Base-by-base conservation (phyloP, 169 alveolate species). In the Plasmodium vinckei region DNA sequence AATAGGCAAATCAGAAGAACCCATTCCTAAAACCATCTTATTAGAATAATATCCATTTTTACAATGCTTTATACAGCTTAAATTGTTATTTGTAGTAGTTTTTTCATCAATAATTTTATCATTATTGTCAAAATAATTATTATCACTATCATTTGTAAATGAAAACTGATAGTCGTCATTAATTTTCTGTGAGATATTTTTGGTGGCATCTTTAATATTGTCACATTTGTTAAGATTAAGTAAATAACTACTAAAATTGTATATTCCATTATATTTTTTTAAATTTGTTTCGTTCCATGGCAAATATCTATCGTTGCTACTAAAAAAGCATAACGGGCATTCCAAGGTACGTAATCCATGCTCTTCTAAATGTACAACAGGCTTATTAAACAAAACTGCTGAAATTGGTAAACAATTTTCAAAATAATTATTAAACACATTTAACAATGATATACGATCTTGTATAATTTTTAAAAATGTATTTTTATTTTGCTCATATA, bases 1-100 rank as follows among this genome's bases (percentile, higher is more conserved):
- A 21, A 87, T 70, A 19, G 95, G 95, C 19, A 87, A 54, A 42
- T 90, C 95, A 27, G 93, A 87, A 6, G 95, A 93, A 23, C 94
- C 94, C 72, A 88, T 77, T 47, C 90, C 93, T 51, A 93, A 57
- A 57, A 91, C 94, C 94, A 89, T 87, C 59, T 89, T 89, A 54
- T 61, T 77, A 49, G 88, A 84, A 13, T 54, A 25, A 33, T 87
- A 71, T 9, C 25, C 54, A 67, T 86, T 69, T 54, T 77, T 72
- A 77, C 91, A 72, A 46, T 77, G 60, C 6, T 65, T 64, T 46
- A 54, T 17, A 70, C 93, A 86, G 23, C 23, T 53, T 23, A 33
- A 33, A 33, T 0, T 33, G 5, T 4, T 33, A 33, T 33, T 33
- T 33, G 6, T 33, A 33, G 42, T 33, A 33, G 0, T 33, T 33